Base-by-base conservation (phyloP, 139 green algal species). In the Chlorella sorokiniana region DNA sequence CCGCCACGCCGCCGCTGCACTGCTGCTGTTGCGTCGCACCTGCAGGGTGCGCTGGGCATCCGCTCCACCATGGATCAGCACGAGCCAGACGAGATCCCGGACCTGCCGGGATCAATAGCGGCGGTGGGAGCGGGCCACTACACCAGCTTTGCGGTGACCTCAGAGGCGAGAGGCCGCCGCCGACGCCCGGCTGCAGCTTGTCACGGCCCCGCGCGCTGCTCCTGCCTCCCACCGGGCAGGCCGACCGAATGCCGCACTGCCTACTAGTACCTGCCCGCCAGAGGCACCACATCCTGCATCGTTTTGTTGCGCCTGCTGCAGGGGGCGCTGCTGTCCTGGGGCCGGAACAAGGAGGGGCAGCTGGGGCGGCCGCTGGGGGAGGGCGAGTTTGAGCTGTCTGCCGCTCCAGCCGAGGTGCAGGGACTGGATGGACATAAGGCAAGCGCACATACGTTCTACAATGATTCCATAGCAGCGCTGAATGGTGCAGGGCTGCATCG, bases 121-220 rank as follows among this genome's bases (percentile, higher is more conserved):
- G 40, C 68, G 3, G 45, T 90, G 29, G 83, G 73, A 16, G 86
- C 86, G 7, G 86, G 86, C 14, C 76, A 86, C 64, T 89, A 76
- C 69, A 62, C 71, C 59, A 85, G 74, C 76, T 81, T 88, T 69
- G 77, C 86, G 0, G 56, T 73, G 27, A 89, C 81, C 22, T 1
- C 29, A n/a, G 56, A 69, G 62, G 62, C 11, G 31, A 38, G 61
- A 11, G 16, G 4, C 10, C 2, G 11, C n/a, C n/a, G n/a, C n/a
- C n/a, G n/a, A n/a, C n/a, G 61, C 3, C 10, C 3, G 61, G 16
- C 20, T 23, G 20, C 61, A 27, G 27, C 9, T 23, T 59, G 48
- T 59, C 16, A 25, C 16, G 14, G 48, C 14, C 48, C 16, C 16
- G 16, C 48, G 48, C 16, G 48, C 48, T 59, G 11, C 16, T 16